Base-by-base conservation (phyloP, 805 yeast genomes). In the Isabelozyma heimii region DNA sequence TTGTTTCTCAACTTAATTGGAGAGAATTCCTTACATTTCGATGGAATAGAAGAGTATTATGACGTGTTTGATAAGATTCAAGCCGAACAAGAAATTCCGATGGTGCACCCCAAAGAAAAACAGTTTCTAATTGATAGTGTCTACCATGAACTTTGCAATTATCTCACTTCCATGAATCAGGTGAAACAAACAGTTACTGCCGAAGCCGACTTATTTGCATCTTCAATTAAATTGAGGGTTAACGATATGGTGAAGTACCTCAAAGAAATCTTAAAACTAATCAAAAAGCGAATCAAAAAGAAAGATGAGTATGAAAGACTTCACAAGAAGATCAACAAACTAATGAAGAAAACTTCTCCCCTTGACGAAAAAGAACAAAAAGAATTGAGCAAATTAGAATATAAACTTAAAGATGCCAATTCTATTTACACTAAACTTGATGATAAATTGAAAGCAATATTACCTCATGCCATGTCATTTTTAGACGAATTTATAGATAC, bases 401-500 rank as follows among this genome's bases (percentile, higher is more conserved):
- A 50, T 1, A 59, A 68, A 20, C 42, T 72, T 30, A 62, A 63
- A n/a, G 67, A 64, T 16, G 58, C 65, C 9, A 63, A 63, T 20
- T 50, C 53, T 5, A 57, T 65, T 5, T 78, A 62, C 50, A 54
- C 57, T 13, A 70, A 69, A 16, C 53, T 75, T 15, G 75, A 77
- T 53, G 66, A 63, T 16, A 76, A 75, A 47, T 58, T 72, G n/a
- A 69, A 67, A 44, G 42, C 70, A 4, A 55, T 75, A 3, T 59
- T 79, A 6, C 85, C 85, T 1, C 80, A 78, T 52, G 68, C 72
- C 3, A 57, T 77, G 43, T 62, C 67, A 3, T 67, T 73, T 14
- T 54, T 80, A 42, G 79, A 80, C 35, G 85, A 81, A 53, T 80
- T 79, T 50, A 60, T 80, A 9, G 77, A 71, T 42, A 65, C 67